Evolutionary conservation across 108 stramenopile genomes (phyloP).

Genomic region (Skeletonema potamos): DNA sequence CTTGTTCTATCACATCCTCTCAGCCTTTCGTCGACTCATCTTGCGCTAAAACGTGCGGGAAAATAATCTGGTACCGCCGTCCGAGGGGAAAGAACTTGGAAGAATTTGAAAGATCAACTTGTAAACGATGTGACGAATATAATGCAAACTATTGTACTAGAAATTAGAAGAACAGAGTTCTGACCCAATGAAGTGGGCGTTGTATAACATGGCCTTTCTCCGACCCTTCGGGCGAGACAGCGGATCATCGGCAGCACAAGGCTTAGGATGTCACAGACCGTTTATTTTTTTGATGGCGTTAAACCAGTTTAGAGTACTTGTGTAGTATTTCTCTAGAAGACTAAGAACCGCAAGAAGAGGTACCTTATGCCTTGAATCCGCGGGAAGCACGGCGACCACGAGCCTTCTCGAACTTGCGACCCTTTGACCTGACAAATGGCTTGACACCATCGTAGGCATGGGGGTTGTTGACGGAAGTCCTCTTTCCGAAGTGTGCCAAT

Average conservation of each 20-base stretch:
- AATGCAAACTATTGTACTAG: constrained; percentile 8
- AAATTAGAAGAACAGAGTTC: constrained; percentile 1
- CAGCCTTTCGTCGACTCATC: too few species aligned
- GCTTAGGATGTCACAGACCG: constrained; percentile 54
- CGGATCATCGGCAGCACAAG: constrained; percentile 47
- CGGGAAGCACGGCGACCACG: constrained; percentile 97
- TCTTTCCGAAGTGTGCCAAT: constrained; percentile 97
- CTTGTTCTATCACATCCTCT: too few species aligned
- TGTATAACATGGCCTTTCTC: constrained; percentile 42
- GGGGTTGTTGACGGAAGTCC: constrained; percentile 84
- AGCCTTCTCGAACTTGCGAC: constrained; percentile 99
- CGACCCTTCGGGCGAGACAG: constrained; percentile 31
- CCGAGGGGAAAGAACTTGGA: background rate
- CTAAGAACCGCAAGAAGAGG: constrained; percentile 1
- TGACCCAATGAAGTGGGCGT: constrained; percentile 17
- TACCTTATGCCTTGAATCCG: constrained; percentile 96
- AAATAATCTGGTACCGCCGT: too few species aligned
- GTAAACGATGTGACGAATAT: background rate
- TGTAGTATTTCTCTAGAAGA: constrained; percentile 3
- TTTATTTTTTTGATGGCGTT: constrained; percentile 3
- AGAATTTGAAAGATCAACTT: too few species aligned
- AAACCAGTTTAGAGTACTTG: constrained; percentile 2
- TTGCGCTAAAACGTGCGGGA: too few species aligned
- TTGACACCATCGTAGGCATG: constrained; percentile 95
- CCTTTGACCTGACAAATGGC: constrained; percentile 98